Percentiles rank a stretch among this genome's conserved stretches.
Conservation (phyloP, 805 yeast genomes). For the Schizosaccharomyces japonicus region DNA sequence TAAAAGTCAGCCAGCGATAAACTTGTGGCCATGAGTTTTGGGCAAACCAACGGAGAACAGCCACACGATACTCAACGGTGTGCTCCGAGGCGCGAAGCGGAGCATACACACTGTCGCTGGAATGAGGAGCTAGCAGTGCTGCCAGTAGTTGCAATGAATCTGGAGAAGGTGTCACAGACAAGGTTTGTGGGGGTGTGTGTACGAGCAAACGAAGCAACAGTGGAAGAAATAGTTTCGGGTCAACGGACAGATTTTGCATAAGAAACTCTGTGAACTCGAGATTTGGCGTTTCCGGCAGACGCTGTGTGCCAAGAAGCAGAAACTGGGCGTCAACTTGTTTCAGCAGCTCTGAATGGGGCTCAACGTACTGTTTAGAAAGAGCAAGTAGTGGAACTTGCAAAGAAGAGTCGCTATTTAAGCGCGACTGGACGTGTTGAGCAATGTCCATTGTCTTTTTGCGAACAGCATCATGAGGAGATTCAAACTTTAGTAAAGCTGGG, state of each 20-base stretch:
- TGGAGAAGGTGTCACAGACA: not conserved
- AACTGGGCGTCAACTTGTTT: not conserved
- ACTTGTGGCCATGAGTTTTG: not conserved
- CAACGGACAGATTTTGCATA: not conserved
- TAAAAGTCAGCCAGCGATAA: not conserved
- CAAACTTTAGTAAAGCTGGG: constrained; percentile 56
- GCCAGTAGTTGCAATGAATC: not conserved
- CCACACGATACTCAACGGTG: not conserved
- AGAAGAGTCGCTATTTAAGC: constrained; percentile 23
- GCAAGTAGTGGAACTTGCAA: not conserved
- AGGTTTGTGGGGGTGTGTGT: not conserved
- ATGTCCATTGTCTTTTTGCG: constrained; percentile 43
- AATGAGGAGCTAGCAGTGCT: not conserved
- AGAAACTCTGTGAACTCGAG: not conserved
- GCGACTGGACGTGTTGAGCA: constrained; percentile 40
- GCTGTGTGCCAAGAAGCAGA: not conserved
- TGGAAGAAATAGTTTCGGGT: not conserved
- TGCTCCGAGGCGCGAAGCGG: not conserved
- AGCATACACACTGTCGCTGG: not conserved
- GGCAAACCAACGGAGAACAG: not conserved
- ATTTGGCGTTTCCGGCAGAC: not conserved
- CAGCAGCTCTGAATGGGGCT: not conserved
- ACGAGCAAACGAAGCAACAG: not conserved
- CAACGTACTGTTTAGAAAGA: not conserved
- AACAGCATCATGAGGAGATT: constrained; percentile 44